Evolutionary conservation across 2,329 filamentous ascomycete genomes (phyloP).

Genomic region (Nemania bipapillata): DNA sequence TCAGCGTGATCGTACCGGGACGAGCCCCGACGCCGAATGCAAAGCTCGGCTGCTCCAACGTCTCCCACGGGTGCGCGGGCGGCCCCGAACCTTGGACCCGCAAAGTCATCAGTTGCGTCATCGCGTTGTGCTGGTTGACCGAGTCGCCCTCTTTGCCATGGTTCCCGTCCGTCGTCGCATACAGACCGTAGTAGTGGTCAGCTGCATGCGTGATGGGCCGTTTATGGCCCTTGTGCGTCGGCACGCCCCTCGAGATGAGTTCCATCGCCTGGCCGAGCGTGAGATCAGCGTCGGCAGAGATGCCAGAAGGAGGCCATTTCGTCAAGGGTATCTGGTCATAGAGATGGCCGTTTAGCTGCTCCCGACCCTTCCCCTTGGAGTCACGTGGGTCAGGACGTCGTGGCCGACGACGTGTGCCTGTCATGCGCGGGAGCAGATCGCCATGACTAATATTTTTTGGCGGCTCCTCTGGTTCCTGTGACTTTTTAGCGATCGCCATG

Average conservation of each 20-base stretch:
- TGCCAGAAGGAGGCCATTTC: conserved; percentile 67
- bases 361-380: conserved; percentile 56
- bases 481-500: conserved; percentile 35
- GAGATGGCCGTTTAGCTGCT: conserved; percentile 48
- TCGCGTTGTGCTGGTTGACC: conserved; percentile 64
- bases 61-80: conserved; percentile 70
- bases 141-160: conserved; percentile 55
- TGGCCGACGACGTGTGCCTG: conserved; percentile 56
- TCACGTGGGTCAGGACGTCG: conserved; percentile 55
- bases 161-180: conserved; percentile 63
- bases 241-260: conserved; percentile 68
- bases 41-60: conserved; percentile 78
- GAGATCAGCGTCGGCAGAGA: conserved; percentile 62
- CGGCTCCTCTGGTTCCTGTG: conserved; percentile 49
- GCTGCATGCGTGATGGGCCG: conserved; percentile 65
- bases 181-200: conserved; percentile 67
- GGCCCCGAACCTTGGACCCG: conserved; percentile 56
- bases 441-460: conserved; percentile 52
- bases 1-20: conserved; percentile 77
- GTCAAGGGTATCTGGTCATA: conserved; percentile 56
- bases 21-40: conserved; percentile 73
- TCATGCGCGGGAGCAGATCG: conserved; percentile 46
- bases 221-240: conserved; percentile 66
- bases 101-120: conserved; percentile 69
- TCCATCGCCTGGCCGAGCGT: conserved; percentile 65